Conservation (phyloP, 495 filamentous ascomycete species). For the Hamigera avellanea region DNA sequence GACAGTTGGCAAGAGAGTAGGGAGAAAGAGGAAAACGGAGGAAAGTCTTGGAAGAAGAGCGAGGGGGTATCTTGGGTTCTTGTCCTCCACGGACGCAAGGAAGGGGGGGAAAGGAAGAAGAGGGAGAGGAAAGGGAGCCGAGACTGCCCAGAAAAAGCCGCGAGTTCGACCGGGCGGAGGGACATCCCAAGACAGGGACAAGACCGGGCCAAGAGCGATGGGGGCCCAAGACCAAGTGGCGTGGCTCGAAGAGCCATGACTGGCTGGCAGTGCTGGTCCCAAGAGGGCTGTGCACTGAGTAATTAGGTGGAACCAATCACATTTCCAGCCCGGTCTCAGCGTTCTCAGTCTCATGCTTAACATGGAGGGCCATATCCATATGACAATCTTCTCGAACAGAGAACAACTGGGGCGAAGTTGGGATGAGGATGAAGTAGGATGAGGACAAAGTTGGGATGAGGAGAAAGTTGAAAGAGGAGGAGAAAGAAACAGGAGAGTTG, state of each 20-base stretch:
- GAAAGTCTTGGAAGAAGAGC: neutral
- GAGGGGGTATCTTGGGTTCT: constrained; percentile 10
- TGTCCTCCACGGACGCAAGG: neutral
- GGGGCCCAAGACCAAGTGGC: constrained; percentile 3
- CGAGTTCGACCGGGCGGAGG: constrained; percentile 26
- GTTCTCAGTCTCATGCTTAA: too few species aligned
- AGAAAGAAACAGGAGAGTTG: too few species aligned
- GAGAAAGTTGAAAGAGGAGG: too few species aligned
- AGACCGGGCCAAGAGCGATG: constrained; percentile 25
- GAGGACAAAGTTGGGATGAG: too few species aligned
- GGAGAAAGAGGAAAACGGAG: constrained; percentile 4
- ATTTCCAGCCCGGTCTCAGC: too few species aligned
- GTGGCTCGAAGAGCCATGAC: constrained; percentile 6
- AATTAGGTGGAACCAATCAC: too few species aligned
- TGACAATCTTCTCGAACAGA: too few species aligned
- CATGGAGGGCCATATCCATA: too few species aligned
- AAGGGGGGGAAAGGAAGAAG: constrained; percentile 5
- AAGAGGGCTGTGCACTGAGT: neutral
- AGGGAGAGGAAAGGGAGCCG: constrained; percentile 18
- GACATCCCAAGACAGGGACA: constrained; percentile 16
- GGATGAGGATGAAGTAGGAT: too few species aligned
- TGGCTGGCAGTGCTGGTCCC: constrained; percentile 4
- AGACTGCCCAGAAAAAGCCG: constrained; percentile 31
- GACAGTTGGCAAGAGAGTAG: constrained; percentile 3
- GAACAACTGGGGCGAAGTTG: too few species aligned